Base-by-base conservation (phyloP, 163 green algal genomes). In the Volvox carteri region DNA sequence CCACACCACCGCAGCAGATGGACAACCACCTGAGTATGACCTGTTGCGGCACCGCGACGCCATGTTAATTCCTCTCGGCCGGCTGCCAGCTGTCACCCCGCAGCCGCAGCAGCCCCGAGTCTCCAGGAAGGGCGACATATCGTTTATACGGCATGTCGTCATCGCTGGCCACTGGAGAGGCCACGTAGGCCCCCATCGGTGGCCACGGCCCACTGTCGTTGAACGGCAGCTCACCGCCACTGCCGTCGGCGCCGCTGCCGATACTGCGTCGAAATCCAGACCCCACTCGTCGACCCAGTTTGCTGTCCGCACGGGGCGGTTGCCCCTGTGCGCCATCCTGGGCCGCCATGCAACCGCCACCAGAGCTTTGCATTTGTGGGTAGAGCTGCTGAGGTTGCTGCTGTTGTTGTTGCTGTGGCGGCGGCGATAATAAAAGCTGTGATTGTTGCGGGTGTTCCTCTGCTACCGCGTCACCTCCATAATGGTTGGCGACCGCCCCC, bases 131-230 rank as follows among this genome's bases (percentile, higher is more conserved):
- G 6, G 65, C 81, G 3, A 79, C 65, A 25, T 87, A 87, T 0
- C 30, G 65, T 33, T 79, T 87, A 65, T 79, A 87, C 52, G 44
- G 74, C 6, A 56, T 30, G 35, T 56, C 52, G 39, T 67, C 77
- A 25, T 85, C 52, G 37, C 77, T 85, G 50, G 25, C n/a, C 4
- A 56, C 54, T 2, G 77, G 77, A 19, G 77, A 85, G 11, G 77
- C 77, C 25, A 39, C 35, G 37, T 85, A 85, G 16, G 62, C 35
- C 4, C 52, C 77, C 77, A 85, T 85, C 14, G 35, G 52, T 37
- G 77, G 77, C 77, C 77, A 85, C 19, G 52, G 44, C 4, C 30
- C 1, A 14, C 54, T 52, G 5, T 19, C 23, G 6, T 81, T 54
- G 44, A 44, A 52, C 35, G 41, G 23, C 39, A 19, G 37, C 9